These are phyloP conservation scores for Ganoderma sinense DNA, from an alignment of 1,284 basidiomycete species.

Conservation along the genomic window DNA sequence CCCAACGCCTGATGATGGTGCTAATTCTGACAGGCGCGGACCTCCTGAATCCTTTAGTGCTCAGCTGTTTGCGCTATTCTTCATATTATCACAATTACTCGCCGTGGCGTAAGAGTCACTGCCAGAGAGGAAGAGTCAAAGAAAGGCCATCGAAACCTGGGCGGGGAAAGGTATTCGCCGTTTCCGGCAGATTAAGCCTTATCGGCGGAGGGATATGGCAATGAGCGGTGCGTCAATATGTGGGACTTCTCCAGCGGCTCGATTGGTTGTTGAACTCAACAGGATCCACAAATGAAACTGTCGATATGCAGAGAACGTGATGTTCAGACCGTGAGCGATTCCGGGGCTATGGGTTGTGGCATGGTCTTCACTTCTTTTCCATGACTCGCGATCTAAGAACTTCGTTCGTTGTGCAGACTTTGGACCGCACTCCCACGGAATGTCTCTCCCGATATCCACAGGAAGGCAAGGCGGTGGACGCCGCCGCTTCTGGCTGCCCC, in stretches of 20 bases:
- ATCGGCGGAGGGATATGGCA: neutral
- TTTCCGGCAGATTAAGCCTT: neutral
- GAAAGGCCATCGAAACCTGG: neutral
- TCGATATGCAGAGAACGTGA: neutral
- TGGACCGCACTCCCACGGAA: neutral
- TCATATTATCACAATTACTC: too few species aligned
- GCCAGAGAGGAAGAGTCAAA: neutral
- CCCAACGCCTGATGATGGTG: too few species aligned
- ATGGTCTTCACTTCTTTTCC: neutral
- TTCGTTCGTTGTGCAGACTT: neutral
- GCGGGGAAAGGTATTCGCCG: neutral
- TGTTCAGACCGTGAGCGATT: neutral
- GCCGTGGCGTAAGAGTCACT: neutral
- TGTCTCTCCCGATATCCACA: neutral
- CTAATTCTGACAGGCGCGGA: too few species aligned
- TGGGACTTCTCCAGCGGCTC: neutral
- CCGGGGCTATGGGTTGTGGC: neutral
- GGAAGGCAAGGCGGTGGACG: neutral
- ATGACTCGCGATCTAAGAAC: neutral
- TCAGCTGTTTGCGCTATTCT: too few species aligned
- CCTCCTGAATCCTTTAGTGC: too few species aligned
- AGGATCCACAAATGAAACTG: neutral
- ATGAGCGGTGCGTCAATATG: neutral
- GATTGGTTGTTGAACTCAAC: neutral
- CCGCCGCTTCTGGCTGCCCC: neutral